These are phyloP conservation scores for Xylaria sp. DNA, from an alignment of 495 filamentous ascomycete genomes.

Conservation along the genomic window DNA sequence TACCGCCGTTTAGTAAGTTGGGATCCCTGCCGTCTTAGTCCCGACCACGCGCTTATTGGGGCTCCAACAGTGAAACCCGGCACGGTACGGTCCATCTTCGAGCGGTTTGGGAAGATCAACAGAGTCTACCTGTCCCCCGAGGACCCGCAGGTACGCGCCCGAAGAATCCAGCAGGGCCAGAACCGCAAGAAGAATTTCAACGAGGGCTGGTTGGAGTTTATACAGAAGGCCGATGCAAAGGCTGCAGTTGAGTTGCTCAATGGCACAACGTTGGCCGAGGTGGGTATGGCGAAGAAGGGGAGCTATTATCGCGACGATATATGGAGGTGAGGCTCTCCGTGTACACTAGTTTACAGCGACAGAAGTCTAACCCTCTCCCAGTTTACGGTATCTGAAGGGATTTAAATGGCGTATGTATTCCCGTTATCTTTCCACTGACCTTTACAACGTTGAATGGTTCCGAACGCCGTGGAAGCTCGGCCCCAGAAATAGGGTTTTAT, in stretches of 20 bases:
- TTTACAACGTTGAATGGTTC: background rate
- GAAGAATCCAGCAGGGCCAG: conserved; percentile 69
- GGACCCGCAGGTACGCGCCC: conserved; percentile 64
- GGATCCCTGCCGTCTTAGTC: background rate
- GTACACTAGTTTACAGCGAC: background rate
- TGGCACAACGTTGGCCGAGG: conserved; percentile 71
- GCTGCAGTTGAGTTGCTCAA: conserved; percentile 85
- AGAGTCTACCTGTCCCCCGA: conserved; percentile 89
- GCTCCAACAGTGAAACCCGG: conserved; percentile 70
- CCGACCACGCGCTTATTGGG: background rate
- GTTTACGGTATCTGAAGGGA: conserved; percentile 74
- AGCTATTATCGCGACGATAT: conserved; percentile 92
- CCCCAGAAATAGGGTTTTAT: background rate
- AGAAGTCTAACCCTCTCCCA: conserved; percentile 1
- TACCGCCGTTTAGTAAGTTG: conserved; percentile 76
- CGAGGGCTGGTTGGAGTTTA: conserved; percentile 96
- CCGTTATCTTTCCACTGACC: background rate
- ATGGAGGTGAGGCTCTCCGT: conserved; percentile 59
- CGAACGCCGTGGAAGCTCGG: conserved; percentile 28
- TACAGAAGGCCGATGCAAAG: conserved; percentile 76
- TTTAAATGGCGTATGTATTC: conserved; percentile 73
- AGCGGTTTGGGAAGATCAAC: conserved; percentile 78
- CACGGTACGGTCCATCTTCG: conserved; percentile 78
- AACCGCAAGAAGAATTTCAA: conserved; percentile 88
- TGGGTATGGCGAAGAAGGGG: conserved; percentile 73